Evolutionary conservation across 1,139 yeast genomes (phyloP).

Genomic region (Petasospora fabianii): DNA sequence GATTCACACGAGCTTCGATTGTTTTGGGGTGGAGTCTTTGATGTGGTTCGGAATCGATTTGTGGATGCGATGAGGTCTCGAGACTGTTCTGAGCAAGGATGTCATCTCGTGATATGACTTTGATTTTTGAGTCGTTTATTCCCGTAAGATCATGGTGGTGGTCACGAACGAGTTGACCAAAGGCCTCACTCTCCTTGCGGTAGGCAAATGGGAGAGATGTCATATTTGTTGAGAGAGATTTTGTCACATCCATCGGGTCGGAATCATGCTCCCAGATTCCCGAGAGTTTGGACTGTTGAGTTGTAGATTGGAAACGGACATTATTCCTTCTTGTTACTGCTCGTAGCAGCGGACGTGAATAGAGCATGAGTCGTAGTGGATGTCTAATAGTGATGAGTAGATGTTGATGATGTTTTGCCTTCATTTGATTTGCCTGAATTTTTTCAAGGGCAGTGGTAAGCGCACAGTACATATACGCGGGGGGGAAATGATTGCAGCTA

Average conservation of each 20-base stretch:
- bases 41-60: constrained; percentile 19
- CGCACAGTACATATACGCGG: too few relatives aligned
- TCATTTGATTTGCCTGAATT: constrained; percentile 4
- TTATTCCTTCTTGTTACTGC: not conserved
- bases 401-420: constrained; percentile 5
- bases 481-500: too few relatives aligned
- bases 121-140: constrained; percentile 28
- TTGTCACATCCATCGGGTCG: constrained; percentile 14
- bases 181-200: constrained; percentile 34
- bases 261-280: constrained; percentile 19
- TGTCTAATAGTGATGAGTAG: not conserved
- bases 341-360: constrained; percentile 7
- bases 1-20: constrained; percentile 45
- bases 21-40: constrained; percentile 32
- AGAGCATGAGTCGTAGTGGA: too few relatives aligned
- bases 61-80: not conserved
- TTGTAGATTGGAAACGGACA: constrained; percentile 7
- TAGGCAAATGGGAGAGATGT: constrained; percentile 33
- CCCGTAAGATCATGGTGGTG: constrained; percentile 31
- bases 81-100: constrained; percentile 23
- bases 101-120: constrained; percentile 31
- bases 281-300: constrained; percentile 1
- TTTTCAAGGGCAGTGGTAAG: constrained; percentile 1
- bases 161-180: constrained; percentile 47
- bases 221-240: constrained; percentile 12